Base-by-base conservation (phyloP, 805 yeast species). In the Candida bentonensis region DNA sequence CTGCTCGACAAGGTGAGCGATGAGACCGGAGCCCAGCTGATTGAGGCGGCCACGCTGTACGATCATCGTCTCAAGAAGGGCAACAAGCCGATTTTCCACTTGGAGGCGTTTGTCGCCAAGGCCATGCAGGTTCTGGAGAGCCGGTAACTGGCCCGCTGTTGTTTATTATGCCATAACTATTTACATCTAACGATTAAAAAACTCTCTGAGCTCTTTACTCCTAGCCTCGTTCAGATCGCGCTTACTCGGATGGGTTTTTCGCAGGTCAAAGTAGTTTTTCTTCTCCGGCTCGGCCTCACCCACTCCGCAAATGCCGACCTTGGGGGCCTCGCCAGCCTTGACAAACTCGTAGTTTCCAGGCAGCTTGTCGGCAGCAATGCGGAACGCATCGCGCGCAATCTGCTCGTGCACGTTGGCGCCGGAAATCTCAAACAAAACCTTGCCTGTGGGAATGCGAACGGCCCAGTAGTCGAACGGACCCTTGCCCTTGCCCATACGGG, bases 401-500 rank as follows among this genome's bases (percentile, higher is more conserved):
- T 75, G 78, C 59, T 85, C 95, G 63, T 92, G 97, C 53, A 89
- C 72, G 49, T 74, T 67, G 15, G 78, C 80, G 49, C 81, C 82
- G 25, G 63, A 68, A 58, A 88, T 77, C 66, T 92, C 98, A 58
- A 88, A 86, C 21, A 88, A 68, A 36, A 92, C 78, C 58, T 87
- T 88, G 2, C 98, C 98, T 0, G 96, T 88, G 34, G 97, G 94
- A 13, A 92, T 92, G 56, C 98, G 78, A 26, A 79, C 83, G 56
- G 94, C 94, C 97, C 97, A 92, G 67, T 86, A 92, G 57, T 86
- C 95, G 60, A 92, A 89, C 0, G 88, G 81, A 65, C 98, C 98
- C 66, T 92, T 92, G 69, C 98, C 98, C 64, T 92, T 92, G 70
- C 98, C 98, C 98, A 92, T 92, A 79, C 98, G 92, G 9, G 96